Base-by-base conservation (phyloP, 352 stramenopile genomes). In the Poterioochromonas sp. region DNA sequence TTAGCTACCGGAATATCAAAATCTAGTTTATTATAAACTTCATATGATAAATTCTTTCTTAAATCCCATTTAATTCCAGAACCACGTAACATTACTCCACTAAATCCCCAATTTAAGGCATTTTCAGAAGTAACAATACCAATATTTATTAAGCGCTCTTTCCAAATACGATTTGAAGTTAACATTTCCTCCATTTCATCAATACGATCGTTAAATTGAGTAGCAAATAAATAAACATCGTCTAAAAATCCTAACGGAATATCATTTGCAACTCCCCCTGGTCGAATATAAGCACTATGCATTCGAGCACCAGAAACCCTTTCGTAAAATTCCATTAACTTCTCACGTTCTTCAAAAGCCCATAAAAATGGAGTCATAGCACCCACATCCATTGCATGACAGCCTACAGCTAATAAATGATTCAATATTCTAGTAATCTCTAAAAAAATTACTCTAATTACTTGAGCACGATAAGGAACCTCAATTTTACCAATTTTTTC, bases 181-280 rank as follows among this genome's bases (percentile, higher is more conserved):
- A 87, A 85, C 65, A 87, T 80, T 71, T 87, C 83, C 78, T 87
- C 83, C 64, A 87, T 84, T 83, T 86, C 83, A 80, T 83, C 83
- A 60, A 87, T 69, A 0, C 80, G 79, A 0, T 77, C 68, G 44
- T 79, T 79, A 82, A 87, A 87, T 81, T 83, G 60, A 73, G 83
- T 80, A 83, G 41, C 78, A 85, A 86, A 86, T 69, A 80, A 78
- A 83, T 85, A 86, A 83, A 86, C 78, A 85, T 87, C 83, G 32
- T 71, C 53, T 74, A 87, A 83, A 39, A 87, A 73, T 51, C 83
- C 82, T 85, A 78, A 69, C 37, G 83, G 83, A 3, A 86, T 65
- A 81, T 87, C 83, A 40, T 77, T 70, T 49, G 71, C 60, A 51
- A 86, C 80, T 62, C 83, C 83, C 0, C 83, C 83, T 2, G 83